Evolutionary conservation across 148 eudicot species (phyloP), one percentile per base, ranked within the genome.

Genomic region (Diospyros kaki): DNA sequence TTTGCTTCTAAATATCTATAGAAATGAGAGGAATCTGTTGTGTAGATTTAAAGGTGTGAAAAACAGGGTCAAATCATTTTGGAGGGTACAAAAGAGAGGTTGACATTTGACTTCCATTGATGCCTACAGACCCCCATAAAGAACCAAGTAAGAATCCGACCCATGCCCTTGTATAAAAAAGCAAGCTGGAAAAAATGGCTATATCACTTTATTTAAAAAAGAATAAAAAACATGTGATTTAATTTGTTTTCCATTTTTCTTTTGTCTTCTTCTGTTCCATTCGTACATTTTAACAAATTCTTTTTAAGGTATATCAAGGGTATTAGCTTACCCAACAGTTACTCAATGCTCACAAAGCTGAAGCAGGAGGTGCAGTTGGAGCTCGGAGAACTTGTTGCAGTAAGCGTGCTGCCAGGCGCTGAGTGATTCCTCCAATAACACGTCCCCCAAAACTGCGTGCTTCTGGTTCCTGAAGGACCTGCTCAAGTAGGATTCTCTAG

Each of bases 391-490:
- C 87, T 84, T 94, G 98, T 82, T 92, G 96, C 83, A 94, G 82
- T 52, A 94, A 83, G 63, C 98, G 94, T 11, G 98, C 98, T 18
- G 98, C 97, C 63, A 95, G 84, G 41, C 98, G 98, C 81, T 95
- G 97, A 76, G 93, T 86, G 52, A 95, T 91, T 72, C 98, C 91
- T 80, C 93, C 90, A 76, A 95, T 72, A 71, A 95, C 90, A 78
- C 96, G 94, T 15, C 96, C 86, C 45, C 98, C 98, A 72, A 95
- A 89, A 76, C 74, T 88, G 44, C 94, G 94, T 72, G 89, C 97
- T 79, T 92, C 98, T 6, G 82, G 90, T 89, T 92, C 90, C 79
- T 92, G 94, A 81, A 95, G 88, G 59, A 91, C 84, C 98, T 95
- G 89, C 59, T 73, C 72, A 76, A 28, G 45, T 28, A 73, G 50